Percentiles rank a stretch among this genome's conserved stretches.
Conservation (phyloP, 495 filamentous ascomycete species). For the Lophium mytilinum region DNA sequence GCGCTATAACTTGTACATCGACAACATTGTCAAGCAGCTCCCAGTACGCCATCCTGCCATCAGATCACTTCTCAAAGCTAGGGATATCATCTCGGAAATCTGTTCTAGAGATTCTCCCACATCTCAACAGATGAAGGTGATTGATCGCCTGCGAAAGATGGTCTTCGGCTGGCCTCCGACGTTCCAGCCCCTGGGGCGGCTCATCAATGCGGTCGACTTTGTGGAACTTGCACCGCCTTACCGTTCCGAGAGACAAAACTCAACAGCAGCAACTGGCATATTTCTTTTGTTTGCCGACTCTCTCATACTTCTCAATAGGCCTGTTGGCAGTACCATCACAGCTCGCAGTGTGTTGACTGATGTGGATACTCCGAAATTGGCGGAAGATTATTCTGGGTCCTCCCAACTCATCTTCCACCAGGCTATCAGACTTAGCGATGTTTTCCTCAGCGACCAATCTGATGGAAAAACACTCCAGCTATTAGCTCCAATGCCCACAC, state of each 20-base stretch:
- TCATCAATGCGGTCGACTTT: conserved; percentile 80
- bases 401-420: conserved; percentile 68
- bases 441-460: conserved; percentile 67
- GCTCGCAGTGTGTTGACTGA: conserved; percentile 76
- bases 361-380: conserved; percentile 57
- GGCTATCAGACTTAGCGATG: conserved; percentile 58
- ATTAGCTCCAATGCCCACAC: conserved; percentile 30
- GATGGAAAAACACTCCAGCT: conserved; percentile 69
- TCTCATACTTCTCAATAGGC: conserved; percentile 66
- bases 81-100: conserved; percentile 89
- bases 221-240: conserved; percentile 72
- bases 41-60: conserved; percentile 78
- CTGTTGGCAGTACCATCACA: conserved; percentile 49
- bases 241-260: conserved; percentile 33
- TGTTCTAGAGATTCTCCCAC: conserved; percentile 72
- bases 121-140: conserved; percentile 58
- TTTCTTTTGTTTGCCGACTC: conserved; percentile 80
- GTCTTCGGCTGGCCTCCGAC: conserved; percentile 73
- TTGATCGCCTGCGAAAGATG: conserved; percentile 63
- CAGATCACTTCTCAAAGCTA: conserved; percentile 67
- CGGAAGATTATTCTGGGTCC: conserved; percentile 36
- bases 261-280: conserved; percentile 51
- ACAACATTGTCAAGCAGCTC: conserved; percentile 80
- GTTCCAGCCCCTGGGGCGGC: conserved; percentile 62
- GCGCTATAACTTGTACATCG: conserved; percentile 90